These are phyloP conservation scores for Hippophae rhamnoides DNA, from an alignment of 306 rosid species.

Conservation along the genomic window DNA sequence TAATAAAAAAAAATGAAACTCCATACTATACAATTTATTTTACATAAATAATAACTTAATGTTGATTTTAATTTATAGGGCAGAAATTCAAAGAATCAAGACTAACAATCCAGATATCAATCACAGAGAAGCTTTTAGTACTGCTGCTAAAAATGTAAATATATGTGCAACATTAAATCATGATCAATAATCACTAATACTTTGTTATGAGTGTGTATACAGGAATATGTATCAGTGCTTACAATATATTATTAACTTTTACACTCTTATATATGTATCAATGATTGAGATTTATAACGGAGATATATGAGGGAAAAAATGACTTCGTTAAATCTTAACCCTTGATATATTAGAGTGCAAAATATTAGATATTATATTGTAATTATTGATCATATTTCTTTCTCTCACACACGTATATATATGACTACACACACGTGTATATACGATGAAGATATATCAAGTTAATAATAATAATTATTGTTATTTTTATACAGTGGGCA, in stretches of 20 bases:
- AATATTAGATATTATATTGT: not conserved
- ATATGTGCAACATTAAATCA: not conserved
- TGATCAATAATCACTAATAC: too few species aligned
- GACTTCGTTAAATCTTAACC: not conserved
- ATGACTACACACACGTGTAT: too few species aligned
- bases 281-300: too few species aligned
- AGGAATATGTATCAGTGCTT: too few species aligned
- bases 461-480: too few species aligned
- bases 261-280: too few species aligned
- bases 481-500: conserved; percentile 58
- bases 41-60: not conserved
- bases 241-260: too few species aligned
- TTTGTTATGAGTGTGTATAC: too few species aligned
- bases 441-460: too few species aligned
- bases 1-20: too few species aligned
- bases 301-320: too few species aligned
- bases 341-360: not conserved
- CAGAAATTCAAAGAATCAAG: conserved; percentile 97
- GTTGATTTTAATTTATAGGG: conserved; percentile 33
- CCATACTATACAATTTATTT: too few species aligned
- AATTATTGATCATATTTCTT: not conserved
- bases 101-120: conserved; percentile 95
- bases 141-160: conserved; percentile 90
- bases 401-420: not conserved
- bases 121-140: conserved; percentile 96